Evolutionary conservation across 2,329 filamentous ascomycete species (phyloP).

Genomic region (Diaporthe velutina): DNA sequence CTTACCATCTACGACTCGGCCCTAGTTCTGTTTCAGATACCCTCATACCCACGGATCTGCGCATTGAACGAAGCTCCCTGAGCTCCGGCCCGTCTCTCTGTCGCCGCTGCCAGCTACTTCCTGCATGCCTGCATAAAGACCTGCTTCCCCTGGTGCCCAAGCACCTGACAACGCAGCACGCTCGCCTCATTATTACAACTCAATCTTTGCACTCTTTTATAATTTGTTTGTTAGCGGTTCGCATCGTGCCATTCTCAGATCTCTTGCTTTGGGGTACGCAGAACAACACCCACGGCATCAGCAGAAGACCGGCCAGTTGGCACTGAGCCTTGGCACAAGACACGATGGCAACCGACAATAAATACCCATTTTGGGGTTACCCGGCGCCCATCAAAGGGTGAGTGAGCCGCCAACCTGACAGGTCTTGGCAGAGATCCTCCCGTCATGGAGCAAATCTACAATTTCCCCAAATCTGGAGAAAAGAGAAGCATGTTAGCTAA

Average conservation of each 20-base stretch:
- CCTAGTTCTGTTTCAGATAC: slow-evolving; percentile 34
- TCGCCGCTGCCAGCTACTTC: slow-evolving; percentile 1
- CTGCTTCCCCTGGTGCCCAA: slow-evolving; percentile 3
- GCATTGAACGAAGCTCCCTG: slow-evolving; percentile 26
- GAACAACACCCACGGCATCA: neutral
- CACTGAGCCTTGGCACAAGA: neutral
- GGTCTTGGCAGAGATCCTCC: neutral
- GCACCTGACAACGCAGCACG: neutral
- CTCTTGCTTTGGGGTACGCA: neutral
- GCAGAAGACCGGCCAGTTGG: slow-evolving; percentile 4
- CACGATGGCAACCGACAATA: slow-evolving; percentile 36
- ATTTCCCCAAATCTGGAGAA: neutral
- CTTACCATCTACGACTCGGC: slow-evolving; percentile 13
- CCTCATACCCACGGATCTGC: slow-evolving; percentile 22
- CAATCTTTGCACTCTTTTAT: neutral
- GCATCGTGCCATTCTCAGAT: neutral
- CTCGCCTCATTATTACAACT: neutral
- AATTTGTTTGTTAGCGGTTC: neutral
- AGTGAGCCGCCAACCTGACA: slow-evolving; percentile 26
- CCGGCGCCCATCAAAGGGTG: slow-evolving; percentile 37
- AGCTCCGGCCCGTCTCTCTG: neutral
- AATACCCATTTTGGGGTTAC: slow-evolving; percentile 37
- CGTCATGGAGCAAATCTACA: neutral
- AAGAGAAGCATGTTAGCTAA: slow-evolving; percentile 27
- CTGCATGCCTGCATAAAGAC: slow-evolving; percentile 29